Conservation (phyloP, 1,139 yeast species). For the Keqinozyma sinolaborantium region DNA sequence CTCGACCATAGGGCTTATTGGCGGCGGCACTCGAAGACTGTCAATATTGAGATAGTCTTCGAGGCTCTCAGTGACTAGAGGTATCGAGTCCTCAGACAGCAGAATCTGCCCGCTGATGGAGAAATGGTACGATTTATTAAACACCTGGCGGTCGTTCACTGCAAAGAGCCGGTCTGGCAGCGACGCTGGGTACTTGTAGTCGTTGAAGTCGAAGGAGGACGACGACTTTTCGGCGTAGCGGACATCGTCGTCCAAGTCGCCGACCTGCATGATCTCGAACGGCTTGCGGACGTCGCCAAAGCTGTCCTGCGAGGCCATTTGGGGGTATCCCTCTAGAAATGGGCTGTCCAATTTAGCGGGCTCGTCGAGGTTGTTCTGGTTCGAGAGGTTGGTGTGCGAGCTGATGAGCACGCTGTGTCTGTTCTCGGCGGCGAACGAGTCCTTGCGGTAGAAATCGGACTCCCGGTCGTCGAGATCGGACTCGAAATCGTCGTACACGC, state of each 20-base stretch:
- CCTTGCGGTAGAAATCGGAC: not conserved
- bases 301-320: no score
- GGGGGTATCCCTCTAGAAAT: not conserved
- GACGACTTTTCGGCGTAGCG: not conserved
- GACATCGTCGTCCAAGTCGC: no score
- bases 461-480: not conserved
- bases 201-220: not conserved
- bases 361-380: no score
- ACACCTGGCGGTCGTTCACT: conserved; percentile 12
- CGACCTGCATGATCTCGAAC: no score
- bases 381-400: no score
- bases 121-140: conserved; percentile 26
- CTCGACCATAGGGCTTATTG: conserved; percentile 8
- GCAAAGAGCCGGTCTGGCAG: conserved; percentile 3
- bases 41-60: conserved; percentile 30
- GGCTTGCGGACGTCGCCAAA: no score
- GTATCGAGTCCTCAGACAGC: conserved; percentile 8
- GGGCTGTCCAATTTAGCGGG: not conserved
- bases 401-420: no score
- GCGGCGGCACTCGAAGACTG: conserved; percentile 2
- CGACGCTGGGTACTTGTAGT: not conserved
- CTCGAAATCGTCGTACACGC: not conserved
- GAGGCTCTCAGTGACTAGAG: conserved; percentile 26
- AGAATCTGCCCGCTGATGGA: conserved; percentile 24
- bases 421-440: not conserved